These are phyloP conservation scores for Vaccinium darrowii DNA, from an alignment of 148 eudicot genomes.

Conservation along the genomic window DNA sequence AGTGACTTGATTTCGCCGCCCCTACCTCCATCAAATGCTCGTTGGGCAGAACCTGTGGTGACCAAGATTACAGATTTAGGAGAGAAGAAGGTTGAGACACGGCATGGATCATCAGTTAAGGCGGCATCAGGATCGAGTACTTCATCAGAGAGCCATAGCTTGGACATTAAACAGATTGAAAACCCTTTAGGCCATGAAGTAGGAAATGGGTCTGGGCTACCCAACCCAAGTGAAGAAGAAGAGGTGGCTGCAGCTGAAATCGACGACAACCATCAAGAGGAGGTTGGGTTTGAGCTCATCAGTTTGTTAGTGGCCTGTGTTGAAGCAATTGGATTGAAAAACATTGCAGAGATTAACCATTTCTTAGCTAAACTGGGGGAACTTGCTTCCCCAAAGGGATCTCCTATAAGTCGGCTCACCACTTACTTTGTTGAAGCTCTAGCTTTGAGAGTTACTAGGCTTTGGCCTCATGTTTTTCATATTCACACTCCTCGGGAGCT, in stretches of 20 bases:
- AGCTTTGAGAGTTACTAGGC: slow-evolving; percentile 63
- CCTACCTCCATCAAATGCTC: slow-evolving; percentile 52
- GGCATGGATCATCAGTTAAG: slow-evolving; percentile 35
- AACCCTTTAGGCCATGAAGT: slow-evolving; percentile 39
- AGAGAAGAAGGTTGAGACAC: slow-evolving; percentile 44
- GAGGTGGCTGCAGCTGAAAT: slow-evolving; percentile 28
- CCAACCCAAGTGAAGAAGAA: slow-evolving; percentile 42
- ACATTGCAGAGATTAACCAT: slow-evolving; percentile 53
- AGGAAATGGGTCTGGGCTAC: slow-evolving; percentile 65
- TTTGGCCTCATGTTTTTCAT: slow-evolving; percentile 82
- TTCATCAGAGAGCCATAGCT: slow-evolving; percentile 65
- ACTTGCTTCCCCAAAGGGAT: slow-evolving; percentile 75
- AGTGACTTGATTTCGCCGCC: slow-evolving; percentile 46
- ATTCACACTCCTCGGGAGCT: slow-evolving; percentile 62
- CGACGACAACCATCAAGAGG: slow-evolving; percentile 32
- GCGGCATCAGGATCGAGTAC: slow-evolving; percentile 65
- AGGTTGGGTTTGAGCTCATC: slow-evolving; percentile 73
- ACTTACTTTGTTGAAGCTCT: slow-evolving; percentile 90
- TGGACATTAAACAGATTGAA: slow-evolving; percentile 37
- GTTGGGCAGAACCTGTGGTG: slow-evolving; percentile 57
- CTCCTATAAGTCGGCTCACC: slow-evolving; percentile 63
- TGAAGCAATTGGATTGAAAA: slow-evolving; percentile 62
- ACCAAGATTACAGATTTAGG: slow-evolving; percentile 53
- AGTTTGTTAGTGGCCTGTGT: slow-evolving; percentile 63
- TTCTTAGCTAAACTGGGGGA: slow-evolving; percentile 72